Conservation (phyloP, 1,139 yeast genomes). For the Nadsonia commutata region DNA sequence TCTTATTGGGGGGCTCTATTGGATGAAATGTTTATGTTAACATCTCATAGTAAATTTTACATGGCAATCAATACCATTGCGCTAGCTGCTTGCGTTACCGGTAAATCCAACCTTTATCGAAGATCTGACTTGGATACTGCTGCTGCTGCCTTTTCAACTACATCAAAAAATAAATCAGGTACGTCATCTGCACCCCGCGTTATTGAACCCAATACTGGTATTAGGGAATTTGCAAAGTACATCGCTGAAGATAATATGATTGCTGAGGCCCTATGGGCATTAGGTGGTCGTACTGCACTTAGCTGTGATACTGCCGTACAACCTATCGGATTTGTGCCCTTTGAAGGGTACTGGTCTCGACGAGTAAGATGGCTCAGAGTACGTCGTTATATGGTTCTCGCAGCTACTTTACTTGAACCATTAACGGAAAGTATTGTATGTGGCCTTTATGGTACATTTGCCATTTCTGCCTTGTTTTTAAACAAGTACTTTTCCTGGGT, state of each 20-base stretch:
- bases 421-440: conserved; percentile 64
- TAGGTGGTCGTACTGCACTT: conserved; percentile 61
- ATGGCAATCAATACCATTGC: conserved; percentile 59
- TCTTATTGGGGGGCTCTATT: conserved; percentile 46
- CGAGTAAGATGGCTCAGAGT: conserved; percentile 80
- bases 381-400: conserved; percentile 76
- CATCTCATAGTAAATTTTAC: conserved; percentile 78
- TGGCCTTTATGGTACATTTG: conserved; percentile 49
- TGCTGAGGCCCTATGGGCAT: conserved; percentile 71
- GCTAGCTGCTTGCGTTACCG: conserved; percentile 87
- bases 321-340: conserved; percentile 41
- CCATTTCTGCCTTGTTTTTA: conserved; percentile 32
- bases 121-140: conserved; percentile 54
- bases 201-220: conserved; percentile 28
- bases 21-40: conserved; percentile 74
- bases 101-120: conserved; percentile 74
- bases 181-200: conserved; percentile 5
- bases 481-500: conserved; percentile 10
- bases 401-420: conserved; percentile 77
- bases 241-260: conserved; percentile 93
- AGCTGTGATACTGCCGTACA: conserved; percentile 71
- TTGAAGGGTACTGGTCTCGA: conserved; percentile 45
- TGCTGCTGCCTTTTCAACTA: conserved; percentile 20
- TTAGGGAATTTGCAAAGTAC: conserved; percentile 60
- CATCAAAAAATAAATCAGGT: conserved; percentile 4